These are phyloP conservation scores for Myrica gale DNA, from an alignment of 306 rosid genomes.

Conservation along the genomic window DNA sequence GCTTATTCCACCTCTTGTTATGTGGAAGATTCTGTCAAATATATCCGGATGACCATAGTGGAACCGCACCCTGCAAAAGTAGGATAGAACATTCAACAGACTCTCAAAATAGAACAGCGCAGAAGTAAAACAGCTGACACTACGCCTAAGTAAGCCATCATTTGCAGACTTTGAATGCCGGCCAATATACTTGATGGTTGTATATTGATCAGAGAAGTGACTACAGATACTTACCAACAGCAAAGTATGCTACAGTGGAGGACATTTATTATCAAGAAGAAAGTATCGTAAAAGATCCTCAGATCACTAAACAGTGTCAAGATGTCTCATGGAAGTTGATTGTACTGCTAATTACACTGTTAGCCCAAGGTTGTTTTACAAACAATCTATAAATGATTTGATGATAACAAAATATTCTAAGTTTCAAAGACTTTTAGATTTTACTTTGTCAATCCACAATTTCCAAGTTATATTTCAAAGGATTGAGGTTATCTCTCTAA, in stretches of 20 bases:
- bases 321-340: neutral
- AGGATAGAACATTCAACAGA: neutral
- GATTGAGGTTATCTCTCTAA: too few relatives aligned
- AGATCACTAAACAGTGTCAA: neutral
- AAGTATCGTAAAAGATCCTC: neutral
- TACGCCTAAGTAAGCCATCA: neutral
- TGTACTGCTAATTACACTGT: neutral
- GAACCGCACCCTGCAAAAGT: conserved; percentile 78
- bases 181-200: neutral
- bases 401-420: too few relatives aligned
- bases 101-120: neutral
- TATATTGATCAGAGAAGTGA: neutral
- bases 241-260: neutral
- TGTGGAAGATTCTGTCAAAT: conserved; percentile 94
- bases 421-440: too few relatives aligned
- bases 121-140: too few relatives aligned
- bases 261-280: neutral
- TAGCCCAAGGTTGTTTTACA: too few relatives aligned
- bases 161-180: too few relatives aligned
- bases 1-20: conserved; percentile 98
- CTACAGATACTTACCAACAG: neutral
- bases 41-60: conserved; percentile 99
- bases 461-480: too few relatives aligned
- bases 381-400: too few relatives aligned
- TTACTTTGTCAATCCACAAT: too few relatives aligned